A percentile compares a stretch with the other conserved stretches of the same genome.
These are phyloP conservation scores for Phytophthora europaea DNA, from an alignment of 352 stramenopile genomes.

Conservation along the genomic window DNA sequence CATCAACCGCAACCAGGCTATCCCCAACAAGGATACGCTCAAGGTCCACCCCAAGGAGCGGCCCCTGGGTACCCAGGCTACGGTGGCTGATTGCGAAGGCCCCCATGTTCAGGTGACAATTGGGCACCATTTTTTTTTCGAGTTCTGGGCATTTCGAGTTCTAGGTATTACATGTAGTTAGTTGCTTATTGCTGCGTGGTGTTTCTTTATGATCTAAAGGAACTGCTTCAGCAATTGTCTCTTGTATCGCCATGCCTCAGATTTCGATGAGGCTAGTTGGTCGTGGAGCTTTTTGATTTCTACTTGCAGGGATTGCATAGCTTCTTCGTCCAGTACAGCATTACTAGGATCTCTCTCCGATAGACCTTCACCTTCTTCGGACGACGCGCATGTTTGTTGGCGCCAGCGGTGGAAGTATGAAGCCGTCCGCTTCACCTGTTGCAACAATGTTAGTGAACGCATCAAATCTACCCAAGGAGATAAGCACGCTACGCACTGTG, in stretches of 20 bases:
- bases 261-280: slow-evolving; percentile 73
- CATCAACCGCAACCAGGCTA: slow-evolving; percentile 32
- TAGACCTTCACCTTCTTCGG: background rate
- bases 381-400: slow-evolving; percentile 9
- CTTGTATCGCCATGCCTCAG: slow-evolving; percentile 81
- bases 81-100: slow-evolving; percentile 37
- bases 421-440: slow-evolving; percentile 49
- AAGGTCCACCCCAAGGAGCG: slow-evolving; percentile 30
- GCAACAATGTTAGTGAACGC: slow-evolving; percentile 9
- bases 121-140: background rate
- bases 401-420: slow-evolving; percentile 54
- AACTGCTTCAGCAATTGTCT: slow-evolving; percentile 84
- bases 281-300: slow-evolving; percentile 81
- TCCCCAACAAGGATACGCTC: slow-evolving; percentile 34
- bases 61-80: slow-evolving; percentile 50
- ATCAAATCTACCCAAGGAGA: background rate
- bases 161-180: background rate
- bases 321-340: slow-evolving; percentile 34
- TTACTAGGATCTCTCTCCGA: background rate
- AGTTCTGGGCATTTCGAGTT: background rate
- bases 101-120: background rate
- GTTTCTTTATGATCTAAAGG: slow-evolving; percentile 29
- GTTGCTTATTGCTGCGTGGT: slow-evolving; percentile 1
- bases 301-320: slow-evolving; percentile 50
- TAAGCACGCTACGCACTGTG: slow-evolving; percentile 35